Conservation (phyloP, 352 stramenopile genomes). For the Globisporangium ultimum region DNA sequence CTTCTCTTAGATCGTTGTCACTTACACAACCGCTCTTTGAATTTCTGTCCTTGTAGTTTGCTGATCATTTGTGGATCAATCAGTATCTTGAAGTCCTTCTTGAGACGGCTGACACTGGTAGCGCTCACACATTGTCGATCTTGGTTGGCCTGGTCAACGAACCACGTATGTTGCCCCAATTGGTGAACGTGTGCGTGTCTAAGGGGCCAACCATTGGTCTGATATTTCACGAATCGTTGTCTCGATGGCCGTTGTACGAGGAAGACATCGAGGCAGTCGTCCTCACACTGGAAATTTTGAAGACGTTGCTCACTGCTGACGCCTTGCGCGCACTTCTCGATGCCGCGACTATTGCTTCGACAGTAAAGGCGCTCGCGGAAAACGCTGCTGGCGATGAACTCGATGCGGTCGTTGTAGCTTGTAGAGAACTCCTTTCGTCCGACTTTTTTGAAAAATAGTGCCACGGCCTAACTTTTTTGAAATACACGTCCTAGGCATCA, state of each 20-base stretch:
- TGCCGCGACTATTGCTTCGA: constrained; percentile 40
- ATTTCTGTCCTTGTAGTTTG: constrained; percentile 17
- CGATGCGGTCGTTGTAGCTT: constrained; percentile 36
- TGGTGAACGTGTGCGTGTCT: constrained; percentile 35
- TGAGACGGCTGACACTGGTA: constrained; percentile 42
- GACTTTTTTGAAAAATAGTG: constrained; percentile 5
- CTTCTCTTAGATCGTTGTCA: background rate
- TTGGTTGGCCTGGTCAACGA: constrained; percentile 28
- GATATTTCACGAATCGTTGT: constrained; percentile 40
- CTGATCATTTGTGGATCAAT: constrained; percentile 39
- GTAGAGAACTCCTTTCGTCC: constrained; percentile 25
- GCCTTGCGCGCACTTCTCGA: constrained; percentile 34
- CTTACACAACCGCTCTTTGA: background rate
- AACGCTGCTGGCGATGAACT: constrained; percentile 43
- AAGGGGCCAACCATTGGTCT: constrained; percentile 34
- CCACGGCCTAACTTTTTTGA: background rate
- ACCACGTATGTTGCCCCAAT: constrained; percentile 28
- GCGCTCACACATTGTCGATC: constrained; percentile 47
- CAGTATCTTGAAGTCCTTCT: constrained; percentile 44
- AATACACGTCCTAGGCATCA: constrained; percentile 2
- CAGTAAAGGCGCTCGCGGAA: constrained; percentile 39
- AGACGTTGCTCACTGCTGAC: constrained; percentile 28
- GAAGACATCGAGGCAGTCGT: constrained; percentile 60
- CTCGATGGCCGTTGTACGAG: constrained; percentile 60
- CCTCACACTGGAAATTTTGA: constrained; percentile 44